Conservation (phyloP, 768 basidiomycete species). For the Boletus edulis region DNA sequence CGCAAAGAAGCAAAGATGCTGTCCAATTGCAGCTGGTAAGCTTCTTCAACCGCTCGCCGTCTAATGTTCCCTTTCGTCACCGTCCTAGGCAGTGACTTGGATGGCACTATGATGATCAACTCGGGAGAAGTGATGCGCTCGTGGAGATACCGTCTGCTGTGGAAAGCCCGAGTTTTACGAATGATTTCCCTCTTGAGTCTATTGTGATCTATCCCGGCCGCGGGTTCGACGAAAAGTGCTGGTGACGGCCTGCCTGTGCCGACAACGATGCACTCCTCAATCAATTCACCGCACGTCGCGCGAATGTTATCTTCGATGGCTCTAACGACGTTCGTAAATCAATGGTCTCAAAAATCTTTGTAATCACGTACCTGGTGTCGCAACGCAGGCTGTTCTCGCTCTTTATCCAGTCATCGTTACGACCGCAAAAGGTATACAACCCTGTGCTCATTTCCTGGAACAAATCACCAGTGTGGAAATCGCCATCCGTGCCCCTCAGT, state of each 20-base stretch:
- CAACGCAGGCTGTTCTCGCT: conserved; percentile 75
- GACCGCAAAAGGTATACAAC: conserved; percentile 62
- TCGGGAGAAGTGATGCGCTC: conserved; percentile 67
- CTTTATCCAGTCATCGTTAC: conserved; percentile 87
- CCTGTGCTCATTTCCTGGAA: conserved; percentile 64
- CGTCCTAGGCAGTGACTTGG: conserved; percentile 69
- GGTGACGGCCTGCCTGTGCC: conserved; percentile 76
- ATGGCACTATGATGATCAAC: conserved; percentile 66
- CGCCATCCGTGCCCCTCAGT: conserved; percentile 58
- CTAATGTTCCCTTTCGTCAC: conserved; percentile 83
- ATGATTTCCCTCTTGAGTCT: conserved; percentile 71
- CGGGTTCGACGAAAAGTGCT: conserved; percentile 71
- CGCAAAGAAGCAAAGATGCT: conserved; percentile 44
- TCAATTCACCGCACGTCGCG: conserved; percentile 50
- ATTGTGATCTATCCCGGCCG: conserved; percentile 46
- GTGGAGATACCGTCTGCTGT: conserved; percentile 72
- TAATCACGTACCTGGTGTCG: conserved; percentile 57
- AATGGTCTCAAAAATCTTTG: neutral
- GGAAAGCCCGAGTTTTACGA: conserved; percentile 70
- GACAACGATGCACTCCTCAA: conserved; percentile 75
- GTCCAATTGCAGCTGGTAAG: conserved; percentile 57
- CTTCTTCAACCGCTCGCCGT: conserved; percentile 70
- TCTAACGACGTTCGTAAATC: conserved; percentile 29
- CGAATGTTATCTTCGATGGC: conserved; percentile 79
- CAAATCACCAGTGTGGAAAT: conserved; percentile 82